Evolutionary conservation across 371 early-diverging fungal genomes (phyloP), one percentile per base, ranked within the genome.

Genomic region (Mucor saturninus): DNA sequence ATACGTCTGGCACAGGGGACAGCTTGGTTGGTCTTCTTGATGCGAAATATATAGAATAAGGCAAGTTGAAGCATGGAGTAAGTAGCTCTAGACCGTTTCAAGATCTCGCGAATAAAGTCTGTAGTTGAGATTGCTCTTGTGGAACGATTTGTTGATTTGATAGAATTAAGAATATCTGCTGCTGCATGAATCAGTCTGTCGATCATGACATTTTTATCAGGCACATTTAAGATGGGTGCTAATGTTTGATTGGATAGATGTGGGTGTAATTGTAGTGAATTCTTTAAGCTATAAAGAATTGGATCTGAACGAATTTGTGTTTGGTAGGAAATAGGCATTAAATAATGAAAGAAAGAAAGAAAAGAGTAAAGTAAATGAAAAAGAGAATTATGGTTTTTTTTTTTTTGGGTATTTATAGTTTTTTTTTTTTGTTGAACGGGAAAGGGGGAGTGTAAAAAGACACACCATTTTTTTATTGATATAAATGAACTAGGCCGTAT

Each of bases 401-500:
- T 15, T 21, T 21, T 7, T 46, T 46, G 46, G 46, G 21, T n/a
- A 45, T n/a, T 21, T 8, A 46, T 21, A 35, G 43, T 30, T 39
- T 39, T 7, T 31, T 50, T 50, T 59, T 51, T 50, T 26, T 46
- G 8, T 28, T 28, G 11, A 21, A 28, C 49, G 28, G 13, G 31
- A 50, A 42, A 10, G 10, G 10, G 43, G 43, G n/a, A 42, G 43
- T 4, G 43, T 10, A n/a, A 42, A 42, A 42, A 42, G 43, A 14
- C 43, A 14, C 10, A 42, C 10, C 10, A 40, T 40, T 52, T 26
- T 52, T 62, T 71, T 84, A 88, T 68, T 88, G 90, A 67, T 91
- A 93, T 57, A 93, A 80, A 71, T 92, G 93, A 35, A 93, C 91
- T 63, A 93, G 79, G 48, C 93, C 93, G 56, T 89, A 91, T 28